Evolutionary conservation across 2,329 filamentous ascomycete species (phyloP).

Genomic region (Pseudogymnoascus sp.): DNA sequence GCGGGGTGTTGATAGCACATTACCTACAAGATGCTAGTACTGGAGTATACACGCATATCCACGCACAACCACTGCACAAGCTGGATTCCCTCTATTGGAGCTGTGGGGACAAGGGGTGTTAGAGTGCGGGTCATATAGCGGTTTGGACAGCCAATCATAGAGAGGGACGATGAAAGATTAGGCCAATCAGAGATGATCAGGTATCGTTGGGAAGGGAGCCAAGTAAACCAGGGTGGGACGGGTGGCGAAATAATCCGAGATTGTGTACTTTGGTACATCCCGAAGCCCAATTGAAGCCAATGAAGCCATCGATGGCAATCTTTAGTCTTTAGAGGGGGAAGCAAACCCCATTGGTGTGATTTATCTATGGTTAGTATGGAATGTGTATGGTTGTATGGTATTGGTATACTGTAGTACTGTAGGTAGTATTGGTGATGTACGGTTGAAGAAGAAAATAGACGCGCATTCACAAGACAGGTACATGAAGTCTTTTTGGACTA

Average conservation of each 20-base stretch:
- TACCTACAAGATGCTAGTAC: background rate
- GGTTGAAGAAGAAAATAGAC: background rate
- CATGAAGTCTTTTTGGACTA: conserved; percentile 2
- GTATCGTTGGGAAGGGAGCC: background rate
- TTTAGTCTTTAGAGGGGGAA: background rate
- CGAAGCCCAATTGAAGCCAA: background rate
- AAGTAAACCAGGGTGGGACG: background rate
- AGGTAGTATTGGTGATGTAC: background rate
- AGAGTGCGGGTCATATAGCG: background rate
- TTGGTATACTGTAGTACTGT: no score
- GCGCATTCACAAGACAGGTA: background rate
- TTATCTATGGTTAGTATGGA: background rate
- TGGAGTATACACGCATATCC: background rate
- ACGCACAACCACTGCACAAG: background rate
- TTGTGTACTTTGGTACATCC: background rate
- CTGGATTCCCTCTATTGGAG: background rate
- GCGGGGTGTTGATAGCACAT: background rate
- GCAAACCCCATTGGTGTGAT: background rate
- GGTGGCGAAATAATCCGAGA: conserved; percentile 4
- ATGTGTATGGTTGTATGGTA: no score
- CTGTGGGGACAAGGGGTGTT: background rate
- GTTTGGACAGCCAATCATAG: background rate
- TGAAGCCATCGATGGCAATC: background rate
- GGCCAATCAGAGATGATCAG: background rate
- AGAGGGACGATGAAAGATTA: background rate